A percentile compares a stretch with the other conserved stretches of the same genome.
phyloP scores from a whole-genome alignment of 2,329 filamentous ascomycete species.

The Apiospora koreana region DNA sequence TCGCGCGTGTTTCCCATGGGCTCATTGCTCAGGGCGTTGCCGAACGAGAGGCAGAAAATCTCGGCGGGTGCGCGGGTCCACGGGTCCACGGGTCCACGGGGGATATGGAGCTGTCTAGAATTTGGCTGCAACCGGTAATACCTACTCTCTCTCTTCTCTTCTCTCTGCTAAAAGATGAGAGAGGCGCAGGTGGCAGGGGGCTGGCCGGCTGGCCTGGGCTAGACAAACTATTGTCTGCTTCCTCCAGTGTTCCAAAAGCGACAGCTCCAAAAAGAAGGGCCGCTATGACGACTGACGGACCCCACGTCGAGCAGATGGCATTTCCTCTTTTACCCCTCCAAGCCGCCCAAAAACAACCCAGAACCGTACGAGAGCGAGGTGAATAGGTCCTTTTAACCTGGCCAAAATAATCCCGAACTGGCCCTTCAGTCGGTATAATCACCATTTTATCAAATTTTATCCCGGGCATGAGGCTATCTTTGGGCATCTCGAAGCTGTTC shows the following conservation, averaged over 20 bases:
- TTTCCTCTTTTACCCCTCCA: conserved; percentile 9
- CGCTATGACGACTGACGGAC: conserved; percentile 2
- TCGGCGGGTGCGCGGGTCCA: not conserved
- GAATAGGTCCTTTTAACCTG: conserved; percentile 4
- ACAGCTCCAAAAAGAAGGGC: conserved; percentile 1
- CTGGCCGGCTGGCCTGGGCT: not conserved
- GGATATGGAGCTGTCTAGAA: not conserved
- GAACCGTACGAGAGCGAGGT: not conserved
- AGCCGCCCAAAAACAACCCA: conserved; percentile 1
- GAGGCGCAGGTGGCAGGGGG: not conserved
- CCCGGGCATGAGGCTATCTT: not conserved
- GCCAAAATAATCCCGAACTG: conserved; percentile 1
- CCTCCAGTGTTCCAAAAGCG: not conserved
- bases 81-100: not conserved
- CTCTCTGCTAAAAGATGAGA: too few relatives aligned
- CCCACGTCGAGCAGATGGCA: not conserved
- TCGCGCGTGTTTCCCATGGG: not conserved
- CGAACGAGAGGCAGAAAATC: not conserved
- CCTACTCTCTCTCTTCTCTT: too few relatives aligned
- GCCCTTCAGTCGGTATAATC: not conserved
- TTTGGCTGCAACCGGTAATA: not conserved
- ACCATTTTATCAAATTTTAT: not conserved
- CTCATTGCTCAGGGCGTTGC: conserved; percentile 1
- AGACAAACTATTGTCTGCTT: not conserved
- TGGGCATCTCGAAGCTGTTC: too few relatives aligned